Conservation (phyloP, 1,284 basidiomycete genomes). For the Ustilago loliicola region DNA sequence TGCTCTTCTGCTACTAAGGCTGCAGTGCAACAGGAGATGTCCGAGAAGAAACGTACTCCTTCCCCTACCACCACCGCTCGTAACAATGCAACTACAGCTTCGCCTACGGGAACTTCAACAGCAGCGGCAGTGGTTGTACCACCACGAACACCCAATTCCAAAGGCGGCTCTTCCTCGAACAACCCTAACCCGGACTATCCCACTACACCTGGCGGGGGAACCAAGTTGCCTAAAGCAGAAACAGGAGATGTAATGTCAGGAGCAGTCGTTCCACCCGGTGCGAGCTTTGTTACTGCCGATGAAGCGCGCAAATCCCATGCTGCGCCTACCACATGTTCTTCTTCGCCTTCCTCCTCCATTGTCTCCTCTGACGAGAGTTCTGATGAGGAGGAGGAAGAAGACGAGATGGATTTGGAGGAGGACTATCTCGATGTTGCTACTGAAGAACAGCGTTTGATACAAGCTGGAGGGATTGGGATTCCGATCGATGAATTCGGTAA, state of each 20-base stretch:
- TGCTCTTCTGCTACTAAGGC: slow-evolving; percentile 42
- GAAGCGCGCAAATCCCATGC: slow-evolving; percentile 22
- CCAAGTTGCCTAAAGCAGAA: slow-evolving; percentile 72
- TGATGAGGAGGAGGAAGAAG: slow-evolving; percentile 63
- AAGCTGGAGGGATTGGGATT: slow-evolving; percentile 84
- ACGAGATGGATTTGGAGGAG: slow-evolving; percentile 72
- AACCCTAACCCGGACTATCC: slow-evolving; percentile 27
- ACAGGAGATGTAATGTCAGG: slow-evolving; percentile 79
- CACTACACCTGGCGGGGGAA: slow-evolving; percentile 62
- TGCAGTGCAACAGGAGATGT: slow-evolving; percentile 45
- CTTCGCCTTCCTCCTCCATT: slow-evolving; percentile 1
- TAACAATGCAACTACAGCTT: neutral
- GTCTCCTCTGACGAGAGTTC: slow-evolving; percentile 1
- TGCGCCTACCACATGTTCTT: too few species aligned
- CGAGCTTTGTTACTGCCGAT: slow-evolving; percentile 73
- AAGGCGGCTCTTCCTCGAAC: slow-evolving; percentile 15
- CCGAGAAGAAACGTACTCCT: slow-evolving; percentile 26
- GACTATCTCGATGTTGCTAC: slow-evolving; percentile 75
- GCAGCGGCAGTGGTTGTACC: slow-evolving; percentile 13
- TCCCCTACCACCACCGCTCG: slow-evolving; percentile 17
- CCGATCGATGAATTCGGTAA: slow-evolving; percentile 86
- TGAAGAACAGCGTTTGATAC: slow-evolving; percentile 83
- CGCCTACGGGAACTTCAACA: neutral
- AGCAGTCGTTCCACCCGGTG: slow-evolving; percentile 80
- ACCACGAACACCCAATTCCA: slow-evolving; percentile 32